These are phyloP conservation scores for Calonectria pseudoturangicola DNA, from an alignment of 2,329 filamentous ascomycete genomes.

Conservation along the genomic window DNA sequence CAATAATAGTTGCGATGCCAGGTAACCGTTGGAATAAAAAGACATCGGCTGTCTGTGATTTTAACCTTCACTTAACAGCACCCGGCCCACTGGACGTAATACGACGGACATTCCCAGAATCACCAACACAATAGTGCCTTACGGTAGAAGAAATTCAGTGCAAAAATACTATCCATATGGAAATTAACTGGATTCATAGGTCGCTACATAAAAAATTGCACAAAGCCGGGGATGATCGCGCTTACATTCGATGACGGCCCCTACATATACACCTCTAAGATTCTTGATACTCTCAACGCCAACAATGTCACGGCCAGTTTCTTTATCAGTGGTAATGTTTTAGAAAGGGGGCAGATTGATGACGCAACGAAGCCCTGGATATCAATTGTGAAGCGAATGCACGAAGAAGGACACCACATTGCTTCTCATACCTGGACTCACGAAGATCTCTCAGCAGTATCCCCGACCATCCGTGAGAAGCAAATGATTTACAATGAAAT, in stretches of 20 bases:
- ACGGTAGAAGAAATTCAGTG: not conserved
- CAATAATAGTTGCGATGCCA: conserved; percentile 57
- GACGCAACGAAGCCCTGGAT: conserved; percentile 59
- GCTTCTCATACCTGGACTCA: conserved; percentile 72
- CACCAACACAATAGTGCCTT: not conserved
- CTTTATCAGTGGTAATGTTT: conserved; percentile 60
- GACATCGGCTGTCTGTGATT: not conserved
- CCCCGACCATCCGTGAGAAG: conserved; percentile 56
- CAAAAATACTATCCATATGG: not conserved
- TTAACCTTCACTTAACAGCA: not conserved
- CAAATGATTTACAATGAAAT: conserved; percentile 67
- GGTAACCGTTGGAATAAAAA: not conserved
- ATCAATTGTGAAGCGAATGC: conserved; percentile 65
- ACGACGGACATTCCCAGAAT: not conserved
- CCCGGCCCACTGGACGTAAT: not conserved
- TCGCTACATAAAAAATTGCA: conserved; percentile 63
- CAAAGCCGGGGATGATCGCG: conserved; percentile 60
- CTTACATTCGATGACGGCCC: conserved; percentile 69
- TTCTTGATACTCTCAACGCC: conserved; percentile 62
- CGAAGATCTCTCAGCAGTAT: conserved; percentile 63
- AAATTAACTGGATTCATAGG: not conserved
- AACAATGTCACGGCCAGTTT: conserved; percentile 62
- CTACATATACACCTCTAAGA: conserved; percentile 62
- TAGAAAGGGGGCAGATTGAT: conserved; percentile 66
- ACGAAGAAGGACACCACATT: conserved; percentile 75